Conservation (phyloP, 768 basidiomycete species). For the Collybia nuda region DNA sequence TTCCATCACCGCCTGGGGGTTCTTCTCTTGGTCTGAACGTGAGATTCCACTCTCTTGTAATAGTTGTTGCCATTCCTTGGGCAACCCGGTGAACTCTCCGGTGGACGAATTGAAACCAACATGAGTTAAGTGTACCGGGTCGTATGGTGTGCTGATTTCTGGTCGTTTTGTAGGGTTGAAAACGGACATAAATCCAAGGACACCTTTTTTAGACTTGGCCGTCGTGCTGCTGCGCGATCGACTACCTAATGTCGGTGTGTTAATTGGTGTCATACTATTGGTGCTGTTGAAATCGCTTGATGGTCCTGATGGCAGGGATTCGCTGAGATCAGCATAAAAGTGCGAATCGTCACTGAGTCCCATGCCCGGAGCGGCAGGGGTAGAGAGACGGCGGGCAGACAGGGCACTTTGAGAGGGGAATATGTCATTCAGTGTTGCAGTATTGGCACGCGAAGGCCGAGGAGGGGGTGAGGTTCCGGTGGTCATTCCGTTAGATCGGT, state of each 20-base stretch:
- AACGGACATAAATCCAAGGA: slow-evolving; percentile 73
- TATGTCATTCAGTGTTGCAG: slow-evolving; percentile 76
- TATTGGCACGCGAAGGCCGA: slow-evolving; percentile 83
- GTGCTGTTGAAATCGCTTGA: slow-evolving; percentile 25
- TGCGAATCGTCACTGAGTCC: slow-evolving; percentile 24
- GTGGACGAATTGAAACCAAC: slow-evolving; percentile 99
- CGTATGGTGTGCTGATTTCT: slow-evolving; percentile 97
- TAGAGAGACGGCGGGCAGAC: slow-evolving; percentile 51
- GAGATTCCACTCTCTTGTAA: slow-evolving; percentile 96
- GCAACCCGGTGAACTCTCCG: slow-evolving; percentile 96
- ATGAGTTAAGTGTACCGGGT: slow-evolving; percentile 98
- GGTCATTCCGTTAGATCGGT: slow-evolving; percentile 32
- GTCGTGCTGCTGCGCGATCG: slow-evolving; percentile 50
- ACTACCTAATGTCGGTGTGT: slow-evolving; percentile 18
- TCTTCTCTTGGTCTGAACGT: slow-evolving; percentile 92
- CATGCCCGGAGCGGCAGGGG: slow-evolving; percentile 32
- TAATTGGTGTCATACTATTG: slow-evolving; percentile 17
- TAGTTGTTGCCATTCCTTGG: slow-evolving; percentile 99
- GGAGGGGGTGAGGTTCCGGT: slow-evolving; percentile 60
- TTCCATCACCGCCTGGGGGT: slow-evolving; percentile 97
- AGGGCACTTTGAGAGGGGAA: slow-evolving; percentile 45
- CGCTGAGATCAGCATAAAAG: slow-evolving; percentile 46
- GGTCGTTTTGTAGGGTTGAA: slow-evolving; percentile 74
- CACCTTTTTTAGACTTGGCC: slow-evolving; percentile 60
- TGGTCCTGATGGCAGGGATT: slow-evolving; percentile 36